A percentile compares a stretch with the other conserved stretches of the same genome.
Evolutionary conservation across 2,329 filamentous ascomycete genomes (phyloP).

Genomic region (Neonectria magnoliae): DNA sequence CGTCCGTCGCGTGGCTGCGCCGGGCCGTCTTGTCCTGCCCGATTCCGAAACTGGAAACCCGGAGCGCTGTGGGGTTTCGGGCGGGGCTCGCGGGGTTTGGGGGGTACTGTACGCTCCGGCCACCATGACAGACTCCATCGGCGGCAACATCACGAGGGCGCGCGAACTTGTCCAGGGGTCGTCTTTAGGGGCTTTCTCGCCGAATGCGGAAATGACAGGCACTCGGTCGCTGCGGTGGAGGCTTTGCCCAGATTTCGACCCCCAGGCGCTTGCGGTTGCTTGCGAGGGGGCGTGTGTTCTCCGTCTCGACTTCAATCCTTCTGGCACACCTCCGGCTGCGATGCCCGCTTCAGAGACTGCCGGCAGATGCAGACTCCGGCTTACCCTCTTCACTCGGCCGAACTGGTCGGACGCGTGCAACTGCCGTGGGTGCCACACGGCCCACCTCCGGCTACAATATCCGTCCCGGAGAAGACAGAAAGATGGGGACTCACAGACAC

Average conservation of each 20-base stretch:
- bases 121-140: conserved; percentile 10
- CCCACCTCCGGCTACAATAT: conserved; percentile 31
- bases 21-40: conserved; percentile 17
- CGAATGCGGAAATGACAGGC: conserved; percentile 30
- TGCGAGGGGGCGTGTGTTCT: neutral
- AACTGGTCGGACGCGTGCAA: conserved; percentile 4
- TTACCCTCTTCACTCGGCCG: neutral
- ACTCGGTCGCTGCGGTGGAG: conserved; percentile 15
- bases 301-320: neutral
- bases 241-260: neutral
- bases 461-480: conserved; percentile 1
- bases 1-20: neutral
- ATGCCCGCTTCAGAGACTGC: neutral
- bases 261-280: conserved; percentile 30
- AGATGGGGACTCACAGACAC: neutral
- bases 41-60: conserved; percentile 30
- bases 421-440: conserved; percentile 1
- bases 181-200: neutral
- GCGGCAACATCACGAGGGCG: conserved; percentile 19
- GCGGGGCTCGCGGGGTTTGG: conserved; percentile 4
- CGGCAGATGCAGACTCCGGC: neutral
- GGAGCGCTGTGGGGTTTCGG: conserved; percentile 22
- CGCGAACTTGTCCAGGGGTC: neutral
- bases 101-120: conserved; percentile 18
- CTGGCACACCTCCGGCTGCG: conserved; percentile 15